Percentiles rank a stretch among this genome's conserved stretches.
Conservation (phyloP, 768 basidiomycete species). For the Xanthoconium purpureum region DNA sequence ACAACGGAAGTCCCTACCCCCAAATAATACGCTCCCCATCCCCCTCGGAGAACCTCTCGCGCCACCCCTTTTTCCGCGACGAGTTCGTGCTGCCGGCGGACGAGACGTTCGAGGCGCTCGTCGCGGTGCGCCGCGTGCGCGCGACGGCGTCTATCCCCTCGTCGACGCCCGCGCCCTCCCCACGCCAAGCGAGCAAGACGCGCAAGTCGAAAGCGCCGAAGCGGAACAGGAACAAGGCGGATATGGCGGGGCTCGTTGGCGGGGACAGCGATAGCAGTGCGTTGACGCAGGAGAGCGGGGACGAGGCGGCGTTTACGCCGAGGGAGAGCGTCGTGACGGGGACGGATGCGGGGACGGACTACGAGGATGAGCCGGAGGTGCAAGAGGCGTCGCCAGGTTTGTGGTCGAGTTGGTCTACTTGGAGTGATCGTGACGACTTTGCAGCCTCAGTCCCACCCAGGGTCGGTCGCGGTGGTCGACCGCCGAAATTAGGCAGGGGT, state of each 20-base stretch:
- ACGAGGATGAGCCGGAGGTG: slow-evolving; percentile 69
- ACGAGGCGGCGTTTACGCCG: slow-evolving; percentile 61
- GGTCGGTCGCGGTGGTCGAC: slow-evolving; percentile 26
- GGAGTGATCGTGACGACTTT: slow-evolving; percentile 13
- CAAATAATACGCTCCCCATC: slow-evolving; percentile 62
- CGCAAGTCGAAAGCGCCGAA: slow-evolving; percentile 50
- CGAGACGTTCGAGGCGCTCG: slow-evolving; percentile 53
- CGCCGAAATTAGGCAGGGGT: slow-evolving; percentile 26
- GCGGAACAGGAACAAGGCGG: slow-evolving; percentile 41
- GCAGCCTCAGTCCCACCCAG: slow-evolving; percentile 21
- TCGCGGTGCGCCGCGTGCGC: slow-evolving; percentile 62
- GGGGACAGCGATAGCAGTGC: slow-evolving; percentile 86
- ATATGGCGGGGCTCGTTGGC: slow-evolving; percentile 70
- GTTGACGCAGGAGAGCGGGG: slow-evolving; percentile 77
- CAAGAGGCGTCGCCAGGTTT: slow-evolving; percentile 58
- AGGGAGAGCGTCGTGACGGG: slow-evolving; percentile 67
- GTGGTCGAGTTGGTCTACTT: slow-evolving; percentile 16
- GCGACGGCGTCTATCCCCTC: slow-evolving; percentile 52
- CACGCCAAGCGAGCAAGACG: slow-evolving; percentile 34
- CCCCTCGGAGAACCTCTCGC: slow-evolving; percentile 62
- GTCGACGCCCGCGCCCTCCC: slow-evolving; percentile 58
- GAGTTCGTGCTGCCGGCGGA: slow-evolving; percentile 66
- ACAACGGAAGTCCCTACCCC: slow-evolving; percentile 42
- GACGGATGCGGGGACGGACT: slow-evolving; percentile 69
- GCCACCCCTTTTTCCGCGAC: slow-evolving; percentile 70